Base-by-base conservation (phyloP, 2,329 filamentous ascomycete species). In the Iodosphaeria phyllophila region DNA sequence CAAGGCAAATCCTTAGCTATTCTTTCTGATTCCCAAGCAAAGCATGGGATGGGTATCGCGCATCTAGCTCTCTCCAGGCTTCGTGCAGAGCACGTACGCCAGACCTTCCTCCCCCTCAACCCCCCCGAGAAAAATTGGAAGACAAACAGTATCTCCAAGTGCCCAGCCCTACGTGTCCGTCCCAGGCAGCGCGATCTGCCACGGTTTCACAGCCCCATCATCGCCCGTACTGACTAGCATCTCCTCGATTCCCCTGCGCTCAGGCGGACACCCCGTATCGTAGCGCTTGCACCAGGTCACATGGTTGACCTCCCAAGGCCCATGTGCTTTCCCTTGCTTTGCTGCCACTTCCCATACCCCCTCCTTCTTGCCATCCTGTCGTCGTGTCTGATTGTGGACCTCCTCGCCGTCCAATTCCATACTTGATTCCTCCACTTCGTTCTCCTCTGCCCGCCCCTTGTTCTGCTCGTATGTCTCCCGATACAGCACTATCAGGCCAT, bases 281-380 rank as follows among this genome's bases (percentile, higher is more conserved):
- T 69, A 76, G 29, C 84, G 62, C 37, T 63, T 67, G 35, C 82
- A 83, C 89, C 89, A 98, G 2, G 68, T 71, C 24, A 89, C 64
- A 48, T 93, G 83, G 41, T 98, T 98, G 34, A 95, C 64, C 51
- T 98, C 89, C 42, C 86, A 93, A 3, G 91, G 79, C 1, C 82
- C 84, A 46, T 98, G 89, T 3, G 74, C 79, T 17, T 73, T 74
- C 23, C 74, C 60, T 2, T 77, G 43, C n/a, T 65, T 64, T 0
- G 70, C 67, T 10, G 92, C 42, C 4, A 86, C 50, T 5, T 60
- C 57, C 89, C 89, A 95, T 30, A 65, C 60, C 1, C 62, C 65
- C 22, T 44, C 34, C 16, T 22, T n/a, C 30, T 6, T 32, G 22
- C 2, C 22, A 12, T n/a, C 27, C 37, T 16, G 30, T 33, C 7